Conservation (phyloP, 164 flowering plant species). For the Tetracentron sinense region DNA sequence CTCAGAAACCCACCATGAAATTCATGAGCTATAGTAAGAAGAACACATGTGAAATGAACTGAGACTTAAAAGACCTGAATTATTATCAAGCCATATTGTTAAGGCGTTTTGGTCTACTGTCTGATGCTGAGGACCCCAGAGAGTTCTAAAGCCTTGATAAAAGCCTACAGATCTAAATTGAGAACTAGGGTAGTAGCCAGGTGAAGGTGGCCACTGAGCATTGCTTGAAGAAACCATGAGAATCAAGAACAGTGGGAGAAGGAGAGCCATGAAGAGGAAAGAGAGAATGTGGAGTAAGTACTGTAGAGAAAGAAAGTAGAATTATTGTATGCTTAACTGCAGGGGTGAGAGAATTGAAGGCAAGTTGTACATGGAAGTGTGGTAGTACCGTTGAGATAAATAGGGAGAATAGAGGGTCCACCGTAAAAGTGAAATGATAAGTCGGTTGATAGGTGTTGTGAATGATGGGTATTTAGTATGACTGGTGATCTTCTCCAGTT, state of each 20-base stretch:
- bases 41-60: not conserved
- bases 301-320: too few relatives aligned
- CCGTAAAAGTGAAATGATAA: not conserved
- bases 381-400: slow-evolving; percentile 37
- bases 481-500: too few relatives aligned
- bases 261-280: slow-evolving; percentile 24
- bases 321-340: slow-evolving; percentile 11
- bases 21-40: not conserved
- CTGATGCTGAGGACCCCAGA: slow-evolving; percentile 90
- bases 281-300: not conserved
- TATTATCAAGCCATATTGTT: slow-evolving; percentile 80
- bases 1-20: not conserved
- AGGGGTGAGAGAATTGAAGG: slow-evolving; percentile 1
- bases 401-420: slow-evolving; percentile 26
- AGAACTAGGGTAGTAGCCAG: slow-evolving; percentile 79
- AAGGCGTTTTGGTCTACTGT: slow-evolving; percentile 53
- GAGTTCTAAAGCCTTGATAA: slow-evolving; percentile 54
- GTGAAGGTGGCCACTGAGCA: slow-evolving; percentile 69
- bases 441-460: too few relatives aligned
- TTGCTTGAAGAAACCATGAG: slow-evolving; percentile 27
- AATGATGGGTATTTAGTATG: too few relatives aligned
- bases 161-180: slow-evolving; percentile 58
- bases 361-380: slow-evolving; percentile 22
- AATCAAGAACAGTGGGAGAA: slow-evolving; percentile 19
- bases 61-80: slow-evolving; percentile 45